Conservation (phyloP, 179 eudicot species). For the Spinacia oleracea region DNA sequence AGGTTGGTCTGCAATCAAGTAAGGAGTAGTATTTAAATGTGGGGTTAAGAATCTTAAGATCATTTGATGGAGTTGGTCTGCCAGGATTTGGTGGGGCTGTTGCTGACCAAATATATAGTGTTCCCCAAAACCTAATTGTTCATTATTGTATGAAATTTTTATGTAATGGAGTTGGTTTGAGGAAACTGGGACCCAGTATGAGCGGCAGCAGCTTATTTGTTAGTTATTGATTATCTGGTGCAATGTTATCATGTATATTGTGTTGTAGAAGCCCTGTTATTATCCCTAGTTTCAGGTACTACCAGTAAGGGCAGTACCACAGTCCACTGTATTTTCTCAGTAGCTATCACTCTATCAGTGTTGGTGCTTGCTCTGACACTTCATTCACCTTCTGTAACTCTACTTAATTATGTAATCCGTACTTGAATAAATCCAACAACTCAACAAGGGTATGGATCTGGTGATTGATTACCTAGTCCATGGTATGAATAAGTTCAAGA, state of each 20-base stretch:
- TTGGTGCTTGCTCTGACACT: not conserved
- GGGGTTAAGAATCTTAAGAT: not conserved
- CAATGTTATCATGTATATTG: not conserved
- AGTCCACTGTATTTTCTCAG: not conserved
- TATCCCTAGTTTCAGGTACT: not conserved
- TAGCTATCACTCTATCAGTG: not conserved
- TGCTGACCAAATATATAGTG: not conserved
- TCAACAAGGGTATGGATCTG: not conserved
- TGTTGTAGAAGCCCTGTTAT: not conserved
- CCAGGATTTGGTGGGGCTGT: constrained; percentile 13
- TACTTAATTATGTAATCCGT: not conserved
- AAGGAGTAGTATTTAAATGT: not conserved
- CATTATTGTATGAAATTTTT: not conserved
- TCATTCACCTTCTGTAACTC: not conserved
- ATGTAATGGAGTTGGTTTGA: constrained; percentile 20
- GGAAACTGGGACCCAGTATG: not conserved
- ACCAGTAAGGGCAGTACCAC: too few species aligned
- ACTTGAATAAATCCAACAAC: not conserved
- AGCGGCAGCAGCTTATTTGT: not conserved
- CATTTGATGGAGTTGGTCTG: constrained; percentile 22
- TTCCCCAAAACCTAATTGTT: not conserved
- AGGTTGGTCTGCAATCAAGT: not conserved
- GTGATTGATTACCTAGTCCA: not conserved
- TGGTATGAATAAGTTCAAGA: not conserved
- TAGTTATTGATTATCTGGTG: not conserved